phyloP scores from a whole-genome alignment of 164 flowering plant species.

The Taxillus chinensis region DNA sequence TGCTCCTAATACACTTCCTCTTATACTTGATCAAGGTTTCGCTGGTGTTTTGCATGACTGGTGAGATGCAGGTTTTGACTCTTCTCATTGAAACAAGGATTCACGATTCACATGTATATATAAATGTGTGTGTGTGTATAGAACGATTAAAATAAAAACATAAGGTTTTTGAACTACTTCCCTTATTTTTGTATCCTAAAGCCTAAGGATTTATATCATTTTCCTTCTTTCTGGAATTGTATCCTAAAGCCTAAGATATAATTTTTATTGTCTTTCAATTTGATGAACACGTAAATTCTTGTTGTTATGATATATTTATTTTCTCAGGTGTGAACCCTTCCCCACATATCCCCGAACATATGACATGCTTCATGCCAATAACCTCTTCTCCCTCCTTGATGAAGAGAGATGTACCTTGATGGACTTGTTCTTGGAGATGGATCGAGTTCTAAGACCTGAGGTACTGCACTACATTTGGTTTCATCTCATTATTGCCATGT shows the following conservation, averaged over 20 bases:
- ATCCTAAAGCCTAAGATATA: neutral
- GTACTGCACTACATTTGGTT: conserved; percentile 22
- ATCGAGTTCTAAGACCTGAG: conserved; percentile 90
- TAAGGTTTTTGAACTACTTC: too few relatives aligned
- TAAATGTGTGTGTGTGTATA: too few relatives aligned
- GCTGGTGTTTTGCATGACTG: conserved; percentile 87
- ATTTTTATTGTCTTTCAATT: neutral
- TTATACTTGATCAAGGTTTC: conserved; percentile 78
- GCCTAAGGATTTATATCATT: too few relatives aligned
- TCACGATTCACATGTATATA: too few relatives aligned
- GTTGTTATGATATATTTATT: conserved; percentile 4
- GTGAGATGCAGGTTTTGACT: conserved; percentile 24
- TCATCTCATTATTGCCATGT: too few relatives aligned
- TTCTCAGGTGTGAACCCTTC: conserved; percentile 87
- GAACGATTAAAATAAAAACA: too few relatives aligned
- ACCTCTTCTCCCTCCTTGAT: conserved; percentile 57
- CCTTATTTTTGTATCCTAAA: too few relatives aligned
- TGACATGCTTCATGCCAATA: conserved; percentile 92
- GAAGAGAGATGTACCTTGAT: conserved; percentile 50
- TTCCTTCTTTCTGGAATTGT: too few relatives aligned
- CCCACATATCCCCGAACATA: conserved; percentile 97
- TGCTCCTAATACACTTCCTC: conserved; percentile 66
- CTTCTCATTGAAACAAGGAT: too few relatives aligned
- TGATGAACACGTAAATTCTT: neutral
- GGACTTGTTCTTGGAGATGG: conserved; percentile 82